phyloP scores from a whole-genome alignment of 331 rosid genomes.

The Quercus lobata region DNA sequence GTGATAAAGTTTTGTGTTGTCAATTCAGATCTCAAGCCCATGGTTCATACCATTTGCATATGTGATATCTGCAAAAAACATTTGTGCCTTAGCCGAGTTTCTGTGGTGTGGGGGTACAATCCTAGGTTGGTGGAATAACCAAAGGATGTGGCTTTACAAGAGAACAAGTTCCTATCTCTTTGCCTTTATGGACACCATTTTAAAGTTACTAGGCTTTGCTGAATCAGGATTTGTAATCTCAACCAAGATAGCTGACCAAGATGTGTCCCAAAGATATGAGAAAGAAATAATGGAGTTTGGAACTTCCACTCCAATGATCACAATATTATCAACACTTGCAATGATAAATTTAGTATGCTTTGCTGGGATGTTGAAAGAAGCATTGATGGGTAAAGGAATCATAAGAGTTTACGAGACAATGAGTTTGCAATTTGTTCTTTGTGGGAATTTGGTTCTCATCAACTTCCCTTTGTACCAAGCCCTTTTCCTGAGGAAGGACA shows the following conservation, averaged over 20 bases:
- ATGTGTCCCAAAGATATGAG: constrained; percentile 45
- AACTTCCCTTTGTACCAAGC: constrained; percentile 58
- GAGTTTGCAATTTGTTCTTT: constrained; percentile 49
- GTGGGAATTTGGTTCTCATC: constrained; percentile 45
- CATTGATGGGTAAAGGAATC: constrained; percentile 20
- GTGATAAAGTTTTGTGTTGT: background rate
- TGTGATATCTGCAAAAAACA: constrained; percentile 34
- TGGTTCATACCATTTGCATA: constrained; percentile 68
- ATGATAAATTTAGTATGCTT: constrained; percentile 52
- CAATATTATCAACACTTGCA: constrained; percentile 51
- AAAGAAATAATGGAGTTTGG: constrained; percentile 76
- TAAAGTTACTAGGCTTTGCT: constrained; percentile 33
- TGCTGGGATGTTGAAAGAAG: constrained; percentile 31
- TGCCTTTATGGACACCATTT: constrained; percentile 44
- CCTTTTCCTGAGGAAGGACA: constrained; percentile 62
- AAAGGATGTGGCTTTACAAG: constrained; percentile 64
- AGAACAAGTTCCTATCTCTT: constrained; percentile 63
- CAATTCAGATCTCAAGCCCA: constrained; percentile 58
- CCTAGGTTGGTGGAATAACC: constrained; percentile 76
- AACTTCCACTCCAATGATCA: constrained; percentile 55
- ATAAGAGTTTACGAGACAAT: constrained; percentile 21
- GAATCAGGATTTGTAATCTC: constrained; percentile 24
- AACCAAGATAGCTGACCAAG: constrained; percentile 51
- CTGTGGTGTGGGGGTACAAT: constrained; percentile 54
- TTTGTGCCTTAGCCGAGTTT: constrained; percentile 44